Conservation (phyloP, 129 eudicot species). For the Escallonia herrerae region DNA sequence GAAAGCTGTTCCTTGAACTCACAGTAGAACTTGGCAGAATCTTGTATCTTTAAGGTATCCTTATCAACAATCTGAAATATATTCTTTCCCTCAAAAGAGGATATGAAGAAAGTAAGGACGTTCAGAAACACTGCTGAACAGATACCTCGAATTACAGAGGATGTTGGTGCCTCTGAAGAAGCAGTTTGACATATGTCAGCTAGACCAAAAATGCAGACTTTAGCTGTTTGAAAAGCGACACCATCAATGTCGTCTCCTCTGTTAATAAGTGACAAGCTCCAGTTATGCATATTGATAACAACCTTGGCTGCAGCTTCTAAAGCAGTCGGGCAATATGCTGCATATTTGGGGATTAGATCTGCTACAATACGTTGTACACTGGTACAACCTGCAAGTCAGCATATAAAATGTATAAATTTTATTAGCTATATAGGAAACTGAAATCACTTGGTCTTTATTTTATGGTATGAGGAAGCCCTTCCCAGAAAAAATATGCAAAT, state of each 20-base stretch:
- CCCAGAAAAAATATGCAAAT: not conserved
- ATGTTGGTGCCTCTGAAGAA: slow-evolving; percentile 52
- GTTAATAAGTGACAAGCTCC: slow-evolving; percentile 44
- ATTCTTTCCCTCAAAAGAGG: slow-evolving; percentile 58
- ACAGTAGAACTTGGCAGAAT: slow-evolving; percentile 26
- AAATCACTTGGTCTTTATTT: not conserved
- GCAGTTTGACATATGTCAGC: slow-evolving; percentile 70
- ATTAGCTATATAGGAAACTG: not conserved
- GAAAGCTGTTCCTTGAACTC: slow-evolving; percentile 46
- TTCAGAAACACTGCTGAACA: slow-evolving; percentile 63
- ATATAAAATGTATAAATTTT: not conserved
- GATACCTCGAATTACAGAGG: slow-evolving; percentile 71
- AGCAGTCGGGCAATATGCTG: slow-evolving; percentile 78
- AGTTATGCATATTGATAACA: slow-evolving; percentile 68
- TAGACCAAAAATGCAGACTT: slow-evolving; percentile 67
- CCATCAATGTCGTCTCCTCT: slow-evolving; percentile 63
- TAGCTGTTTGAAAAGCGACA: slow-evolving; percentile 60
- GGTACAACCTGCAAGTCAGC: slow-evolving; percentile 55
- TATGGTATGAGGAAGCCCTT: slow-evolving; percentile 6
- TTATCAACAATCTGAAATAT: slow-evolving; percentile 60
- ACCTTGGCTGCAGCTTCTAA: slow-evolving; percentile 88
- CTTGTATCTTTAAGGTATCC: slow-evolving; percentile 45
- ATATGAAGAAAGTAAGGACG: slow-evolving; percentile 55
- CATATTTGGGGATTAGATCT: slow-evolving; percentile 70
- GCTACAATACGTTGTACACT: slow-evolving; percentile 80